These are phyloP conservation scores for Chaetomium olivaceum DNA, from an alignment of 2,329 filamentous ascomycete species.

Conservation along the genomic window DNA sequence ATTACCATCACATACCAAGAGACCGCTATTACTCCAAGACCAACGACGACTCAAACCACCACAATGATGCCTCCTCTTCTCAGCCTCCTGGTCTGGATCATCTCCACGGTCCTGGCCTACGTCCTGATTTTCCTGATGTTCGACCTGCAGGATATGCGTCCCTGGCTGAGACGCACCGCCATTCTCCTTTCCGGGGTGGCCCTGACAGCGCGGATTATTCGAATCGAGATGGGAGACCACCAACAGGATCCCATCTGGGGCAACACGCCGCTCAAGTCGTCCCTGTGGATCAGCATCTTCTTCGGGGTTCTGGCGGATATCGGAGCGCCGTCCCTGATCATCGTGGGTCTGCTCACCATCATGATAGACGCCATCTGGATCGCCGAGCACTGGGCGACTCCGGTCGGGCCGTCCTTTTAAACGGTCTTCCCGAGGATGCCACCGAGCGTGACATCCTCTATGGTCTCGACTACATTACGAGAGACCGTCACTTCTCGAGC, in stretches of 20 bases:
- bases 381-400: constrained; percentile 14
- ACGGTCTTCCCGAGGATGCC: constrained; percentile 31
- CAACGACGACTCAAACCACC: neutral
- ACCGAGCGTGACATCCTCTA: constrained; percentile 34
- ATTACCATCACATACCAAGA: neutral
- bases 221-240: neutral
- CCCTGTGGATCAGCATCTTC: neutral
- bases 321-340: neutral
- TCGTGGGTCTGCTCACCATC: constrained; percentile 1
- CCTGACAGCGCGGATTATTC: constrained; percentile 5
- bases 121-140: neutral
- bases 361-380: neutral
- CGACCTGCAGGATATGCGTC: neutral
- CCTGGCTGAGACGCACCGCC: neutral
- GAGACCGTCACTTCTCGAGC: constrained; percentile 31
- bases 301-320: constrained; percentile 16
- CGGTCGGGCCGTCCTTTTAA: constrained; percentile 24
- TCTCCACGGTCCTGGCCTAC: neutral
- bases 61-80: neutral
- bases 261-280: neutral
- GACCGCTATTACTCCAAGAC: constrained; percentile 2
- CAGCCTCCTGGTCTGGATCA: neutral
- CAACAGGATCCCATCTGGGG: neutral
- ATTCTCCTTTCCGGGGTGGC: neutral
- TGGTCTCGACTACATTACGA: constrained; percentile 32